Percentiles rank a stretch among this genome's conserved stretches.
These are phyloP conservation scores for Chlamydomonas schloesseri DNA, from an alignment of 139 green algal species.

Conservation along the genomic window DNA sequence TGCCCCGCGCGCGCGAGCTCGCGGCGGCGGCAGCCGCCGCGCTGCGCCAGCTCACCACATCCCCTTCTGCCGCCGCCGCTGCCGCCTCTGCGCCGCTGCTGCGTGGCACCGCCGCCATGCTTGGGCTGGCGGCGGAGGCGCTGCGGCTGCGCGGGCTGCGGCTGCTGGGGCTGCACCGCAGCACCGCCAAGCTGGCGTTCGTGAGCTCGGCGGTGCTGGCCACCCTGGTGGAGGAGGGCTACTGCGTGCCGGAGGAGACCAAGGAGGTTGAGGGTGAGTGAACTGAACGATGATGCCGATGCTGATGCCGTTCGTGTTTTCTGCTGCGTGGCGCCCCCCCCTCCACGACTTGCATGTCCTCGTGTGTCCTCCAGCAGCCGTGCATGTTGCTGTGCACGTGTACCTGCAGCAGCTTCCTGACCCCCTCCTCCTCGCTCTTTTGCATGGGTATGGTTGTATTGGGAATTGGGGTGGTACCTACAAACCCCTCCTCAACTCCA, in stretches of 20 bases:
- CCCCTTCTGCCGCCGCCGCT: background rate
- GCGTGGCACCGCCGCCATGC: constrained; percentile 57
- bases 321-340: too few species aligned
- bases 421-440: too few species aligned
- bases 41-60: background rate
- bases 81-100: constrained; percentile 23
- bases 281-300: too few species aligned
- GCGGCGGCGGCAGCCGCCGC: background rate
- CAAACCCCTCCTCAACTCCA: too few species aligned
- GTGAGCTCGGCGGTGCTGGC: constrained; percentile 83
- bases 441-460: too few species aligned
- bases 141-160: constrained; percentile 59
- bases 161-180: constrained; percentile 74
- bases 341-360: too few species aligned
- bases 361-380: too few species aligned
- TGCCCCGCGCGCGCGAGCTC: constrained; percentile 12
- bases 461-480: too few species aligned
- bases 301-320: background rate
- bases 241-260: constrained; percentile 82
- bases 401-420: background rate
- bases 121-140: constrained; percentile 59
- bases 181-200: constrained; percentile 86
- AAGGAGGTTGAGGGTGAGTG: constrained; percentile 58
- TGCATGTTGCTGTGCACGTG: too few species aligned
- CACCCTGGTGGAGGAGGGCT: constrained; percentile 88